Evolutionary conservation across 441 rosid genomes (phyloP).

Genomic region (Populus trichocarpa): DNA sequence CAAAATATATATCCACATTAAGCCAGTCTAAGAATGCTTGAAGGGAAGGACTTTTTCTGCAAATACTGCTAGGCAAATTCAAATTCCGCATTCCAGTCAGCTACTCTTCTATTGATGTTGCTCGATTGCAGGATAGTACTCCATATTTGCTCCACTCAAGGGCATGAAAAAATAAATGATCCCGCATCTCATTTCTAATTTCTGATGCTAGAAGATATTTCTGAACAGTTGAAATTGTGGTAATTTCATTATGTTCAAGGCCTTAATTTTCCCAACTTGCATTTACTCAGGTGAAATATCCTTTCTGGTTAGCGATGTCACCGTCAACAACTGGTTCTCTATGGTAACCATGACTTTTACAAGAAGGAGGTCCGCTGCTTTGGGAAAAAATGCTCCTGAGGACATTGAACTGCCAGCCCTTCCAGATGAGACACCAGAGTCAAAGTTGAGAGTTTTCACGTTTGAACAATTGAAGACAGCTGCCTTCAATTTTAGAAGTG

Average conservation of each 20-base stretch:
- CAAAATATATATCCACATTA: no score
- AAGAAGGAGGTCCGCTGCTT: neutral
- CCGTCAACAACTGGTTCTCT: neutral
- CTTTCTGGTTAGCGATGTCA: neutral
- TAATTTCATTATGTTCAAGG: neutral
- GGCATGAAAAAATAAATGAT: neutral
- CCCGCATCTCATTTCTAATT: neutral
- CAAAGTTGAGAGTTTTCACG: neutral
- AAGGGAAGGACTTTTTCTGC: neutral
- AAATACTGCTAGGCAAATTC: neutral
- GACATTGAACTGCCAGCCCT: neutral
- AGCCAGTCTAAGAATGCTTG: neutral
- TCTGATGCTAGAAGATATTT: neutral
- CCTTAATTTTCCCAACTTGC: neutral
- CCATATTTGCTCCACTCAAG: neutral
- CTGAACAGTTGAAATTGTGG: neutral
- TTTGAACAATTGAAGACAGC: neutral
- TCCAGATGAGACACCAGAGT: neutral
- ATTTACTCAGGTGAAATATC: neutral
- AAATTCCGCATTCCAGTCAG: neutral
- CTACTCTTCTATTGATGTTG: neutral
- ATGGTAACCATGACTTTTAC: neutral
- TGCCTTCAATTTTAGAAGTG: conserved; percentile 14
- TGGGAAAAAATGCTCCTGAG: neutral
- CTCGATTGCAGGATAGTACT: neutral